Percentiles rank a stretch among this genome's conserved stretches.
Evolutionary conservation across 805 yeast species (phyloP).

Genomic region (Candida chilensis): DNA sequence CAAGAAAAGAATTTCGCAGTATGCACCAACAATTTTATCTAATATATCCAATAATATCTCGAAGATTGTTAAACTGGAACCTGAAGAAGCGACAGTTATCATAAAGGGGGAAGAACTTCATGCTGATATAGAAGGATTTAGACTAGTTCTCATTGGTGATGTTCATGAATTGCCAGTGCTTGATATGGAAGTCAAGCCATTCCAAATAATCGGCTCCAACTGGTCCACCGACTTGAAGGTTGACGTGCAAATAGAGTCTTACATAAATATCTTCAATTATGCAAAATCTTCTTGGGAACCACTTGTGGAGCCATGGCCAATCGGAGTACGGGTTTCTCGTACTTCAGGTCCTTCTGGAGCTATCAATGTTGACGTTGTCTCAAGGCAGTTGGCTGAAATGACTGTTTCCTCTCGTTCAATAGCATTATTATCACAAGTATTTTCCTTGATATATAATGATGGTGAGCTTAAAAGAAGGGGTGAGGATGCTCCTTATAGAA

Average conservation of each 20-base stretch:
- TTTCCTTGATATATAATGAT: slow-evolving; percentile 45
- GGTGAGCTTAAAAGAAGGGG: slow-evolving; percentile 57
- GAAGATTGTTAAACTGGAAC: slow-evolving; percentile 9
- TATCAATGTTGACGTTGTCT: slow-evolving; percentile 57
- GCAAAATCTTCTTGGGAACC: slow-evolving; percentile 95
- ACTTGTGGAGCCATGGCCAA: slow-evolving; percentile 77
- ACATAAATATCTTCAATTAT: slow-evolving; percentile 75
- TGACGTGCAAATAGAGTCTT: slow-evolving; percentile 53
- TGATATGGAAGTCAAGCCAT: slow-evolving; percentile 67
- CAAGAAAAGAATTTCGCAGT: slow-evolving; percentile 47
- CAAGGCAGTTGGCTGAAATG: slow-evolving; percentile 69
- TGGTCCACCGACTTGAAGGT: slow-evolving; percentile 85
- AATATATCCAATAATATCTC: slow-evolving; percentile 28
- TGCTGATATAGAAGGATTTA: slow-evolving; percentile 63
- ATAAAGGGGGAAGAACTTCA: slow-evolving; percentile 61
- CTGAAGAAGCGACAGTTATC: slow-evolving; percentile 32
- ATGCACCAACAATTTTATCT: slow-evolving; percentile 60
- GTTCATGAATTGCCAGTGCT: slow-evolving; percentile 84
- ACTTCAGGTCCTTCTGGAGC: slow-evolving; percentile 33
- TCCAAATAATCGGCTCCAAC: slow-evolving; percentile 57
- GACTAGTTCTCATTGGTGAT: slow-evolving; percentile 82
- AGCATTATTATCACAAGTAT: slow-evolving; percentile 65
- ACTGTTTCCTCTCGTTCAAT: slow-evolving; percentile 77
- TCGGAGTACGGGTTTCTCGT: slow-evolving; percentile 61
- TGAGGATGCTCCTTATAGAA: slow-evolving; percentile 71